phyloP scores from a whole-genome alignment of 78 protist species.

The Capsaspora owczarzaki region DNA sequence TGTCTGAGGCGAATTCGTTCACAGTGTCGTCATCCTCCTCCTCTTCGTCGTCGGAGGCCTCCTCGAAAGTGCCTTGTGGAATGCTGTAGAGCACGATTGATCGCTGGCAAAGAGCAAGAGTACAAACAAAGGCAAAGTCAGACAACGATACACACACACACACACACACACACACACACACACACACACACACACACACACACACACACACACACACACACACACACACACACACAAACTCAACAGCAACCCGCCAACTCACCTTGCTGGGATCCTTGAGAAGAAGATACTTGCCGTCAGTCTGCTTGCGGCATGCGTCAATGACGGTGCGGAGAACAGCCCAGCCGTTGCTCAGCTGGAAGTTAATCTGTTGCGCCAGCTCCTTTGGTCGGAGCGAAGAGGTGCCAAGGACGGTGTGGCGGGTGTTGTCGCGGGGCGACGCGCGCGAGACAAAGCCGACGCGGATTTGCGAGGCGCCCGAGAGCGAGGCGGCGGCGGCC shows the following conservation, averaged over 20 bases:
- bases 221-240: not conserved
- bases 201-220: constrained; percentile 2
- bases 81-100: too few species aligned
- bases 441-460: constrained; percentile 57
- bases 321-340: constrained; percentile 24
- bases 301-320: not conserved
- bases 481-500: constrained; percentile 31
- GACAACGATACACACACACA: not conserved
- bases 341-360: constrained; percentile 61
- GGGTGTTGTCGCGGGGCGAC: not conserved
- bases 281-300: constrained; percentile 66
- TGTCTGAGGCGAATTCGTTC: too few species aligned
- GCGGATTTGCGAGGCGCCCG: constrained; percentile 35
- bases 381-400: constrained; percentile 43
- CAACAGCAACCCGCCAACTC: not conserved
- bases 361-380: constrained; percentile 50
- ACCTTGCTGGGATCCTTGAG: constrained; percentile 66
- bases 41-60: too few species aligned
- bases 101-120: too few species aligned
- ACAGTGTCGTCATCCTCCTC: too few species aligned
- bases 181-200: not conserved
- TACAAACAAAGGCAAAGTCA: not conserved
- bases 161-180: not conserved
- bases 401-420: constrained; percentile 50
- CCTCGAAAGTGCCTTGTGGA: too few species aligned